phyloP scores from a whole-genome alignment of 176 grass and related monocot species.

The Carex myosuroides region DNA sequence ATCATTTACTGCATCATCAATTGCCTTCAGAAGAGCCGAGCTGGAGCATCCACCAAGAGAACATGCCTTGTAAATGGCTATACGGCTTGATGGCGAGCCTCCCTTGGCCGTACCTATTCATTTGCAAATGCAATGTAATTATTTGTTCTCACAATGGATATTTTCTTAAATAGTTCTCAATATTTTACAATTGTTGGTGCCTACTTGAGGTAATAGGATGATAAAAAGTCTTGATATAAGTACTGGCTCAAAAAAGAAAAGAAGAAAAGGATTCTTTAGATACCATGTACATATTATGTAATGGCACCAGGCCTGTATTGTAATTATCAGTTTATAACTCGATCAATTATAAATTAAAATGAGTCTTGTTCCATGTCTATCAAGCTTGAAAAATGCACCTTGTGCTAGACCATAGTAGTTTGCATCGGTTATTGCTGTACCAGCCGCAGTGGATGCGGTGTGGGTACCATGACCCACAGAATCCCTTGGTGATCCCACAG shows the following conservation, averaged over 20 bases:
- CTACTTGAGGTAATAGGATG: neutral
- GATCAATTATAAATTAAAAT: neutral
- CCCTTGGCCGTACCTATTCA: slow-evolving; percentile 49
- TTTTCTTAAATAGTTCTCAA: neutral
- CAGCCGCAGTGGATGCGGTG: slow-evolving; percentile 72
- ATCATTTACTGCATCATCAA: slow-evolving; percentile 87
- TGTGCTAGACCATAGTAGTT: slow-evolving; percentile 68
- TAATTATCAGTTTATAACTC: neutral
- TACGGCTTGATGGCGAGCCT: slow-evolving; percentile 53
- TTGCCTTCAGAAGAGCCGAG: slow-evolving; percentile 70
- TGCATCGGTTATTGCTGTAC: slow-evolving; percentile 44
- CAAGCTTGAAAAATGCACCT: slow-evolving; percentile 11
- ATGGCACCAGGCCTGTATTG: neutral
- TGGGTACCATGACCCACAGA: slow-evolving; percentile 81
- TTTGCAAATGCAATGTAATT: neutral
- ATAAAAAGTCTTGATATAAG: neutral
- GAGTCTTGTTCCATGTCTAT: neutral
- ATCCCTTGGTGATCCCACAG: slow-evolving; percentile 54
- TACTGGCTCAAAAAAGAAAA: too few relatives aligned
- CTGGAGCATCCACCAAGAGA: slow-evolving; percentile 72
- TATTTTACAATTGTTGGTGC: neutral
- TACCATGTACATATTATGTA: neutral
- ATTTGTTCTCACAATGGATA: neutral
- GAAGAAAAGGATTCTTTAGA: too few relatives aligned
- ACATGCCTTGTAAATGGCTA: slow-evolving; percentile 85